These are phyloP conservation scores for Deuterostichococcus epilithicus DNA, from an alignment of 139 green algal species.

Conservation along the genomic window DNA sequence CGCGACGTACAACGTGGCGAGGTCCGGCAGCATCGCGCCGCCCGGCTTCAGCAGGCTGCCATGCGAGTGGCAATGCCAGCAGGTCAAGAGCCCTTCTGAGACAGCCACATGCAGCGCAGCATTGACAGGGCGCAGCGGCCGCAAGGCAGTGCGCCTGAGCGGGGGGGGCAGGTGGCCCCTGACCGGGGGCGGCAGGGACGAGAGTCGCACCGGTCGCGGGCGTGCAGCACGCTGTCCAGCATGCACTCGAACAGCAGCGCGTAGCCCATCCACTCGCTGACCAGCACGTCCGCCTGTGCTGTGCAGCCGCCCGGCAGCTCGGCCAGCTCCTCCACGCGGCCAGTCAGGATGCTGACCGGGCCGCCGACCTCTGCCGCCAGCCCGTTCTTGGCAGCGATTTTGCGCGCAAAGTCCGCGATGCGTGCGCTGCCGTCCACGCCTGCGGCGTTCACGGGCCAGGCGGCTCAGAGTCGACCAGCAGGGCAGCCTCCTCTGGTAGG, in stretches of 20 bases:
- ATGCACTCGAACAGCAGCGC: slow-evolving; percentile 96
- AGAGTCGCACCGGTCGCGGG: slow-evolving; percentile 37
- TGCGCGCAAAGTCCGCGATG: slow-evolving; percentile 58
- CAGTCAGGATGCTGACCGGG: slow-evolving; percentile 55
- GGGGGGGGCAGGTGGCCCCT: background rate
- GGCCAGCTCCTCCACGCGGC: slow-evolving; percentile 65
- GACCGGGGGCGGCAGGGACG: background rate
- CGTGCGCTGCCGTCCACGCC: slow-evolving; percentile 41
- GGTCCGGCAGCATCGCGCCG: slow-evolving; percentile 87
- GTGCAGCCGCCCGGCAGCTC: slow-evolving; percentile 33
- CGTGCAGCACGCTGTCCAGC: slow-evolving; percentile 80
- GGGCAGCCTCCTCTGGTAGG: too few relatives aligned
- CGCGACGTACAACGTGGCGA: slow-evolving; percentile 69
- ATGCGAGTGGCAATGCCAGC: background rate
- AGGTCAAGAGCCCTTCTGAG: background rate
- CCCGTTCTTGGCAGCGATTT: slow-evolving; percentile 47
- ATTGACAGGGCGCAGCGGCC: background rate
- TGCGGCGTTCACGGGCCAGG: too few relatives aligned
- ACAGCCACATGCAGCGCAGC: background rate
- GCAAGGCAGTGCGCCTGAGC: background rate
- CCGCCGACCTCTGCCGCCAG: slow-evolving; percentile 28
- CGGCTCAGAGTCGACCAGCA: background rate
- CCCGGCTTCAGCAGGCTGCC: slow-evolving; percentile 64
- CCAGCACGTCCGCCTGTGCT: slow-evolving; percentile 82
- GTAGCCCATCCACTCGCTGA: slow-evolving; percentile 99